These are phyloP conservation scores for Xylariales sp. DNA, from an alignment of 2,329 filamentous ascomycete species.

Conservation along the genomic window DNA sequence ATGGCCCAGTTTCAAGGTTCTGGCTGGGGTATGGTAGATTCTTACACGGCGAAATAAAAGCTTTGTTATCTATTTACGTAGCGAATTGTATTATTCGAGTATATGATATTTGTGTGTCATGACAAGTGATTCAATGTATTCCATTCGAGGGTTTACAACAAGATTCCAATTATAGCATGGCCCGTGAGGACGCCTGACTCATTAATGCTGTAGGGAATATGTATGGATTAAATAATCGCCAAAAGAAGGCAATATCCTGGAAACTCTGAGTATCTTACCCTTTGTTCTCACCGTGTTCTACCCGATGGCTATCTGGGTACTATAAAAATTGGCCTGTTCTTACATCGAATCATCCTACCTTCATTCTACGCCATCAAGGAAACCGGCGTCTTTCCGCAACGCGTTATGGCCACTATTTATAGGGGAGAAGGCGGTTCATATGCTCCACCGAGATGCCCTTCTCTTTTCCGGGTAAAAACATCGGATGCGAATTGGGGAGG, in stretches of 20 bases:
- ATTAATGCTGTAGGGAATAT: background rate
- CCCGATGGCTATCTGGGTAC: too few species aligned
- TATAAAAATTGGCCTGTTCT: too few species aligned
- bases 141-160: background rate
- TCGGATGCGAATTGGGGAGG: too few species aligned
- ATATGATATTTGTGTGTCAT: constrained; percentile 6
- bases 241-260: background rate
- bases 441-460: too few species aligned
- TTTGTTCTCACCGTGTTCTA: background rate
- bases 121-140: background rate
- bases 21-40: constrained; percentile 36
- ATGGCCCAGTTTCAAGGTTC: constrained; percentile 19
- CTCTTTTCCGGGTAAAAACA: too few species aligned
- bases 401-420: too few species aligned
- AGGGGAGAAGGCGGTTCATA: background rate
- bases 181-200: background rate
- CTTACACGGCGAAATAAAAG: constrained; percentile 47
- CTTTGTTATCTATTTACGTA: constrained; percentile 40
- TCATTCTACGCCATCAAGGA: background rate
- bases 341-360: background rate
- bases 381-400: background rate
- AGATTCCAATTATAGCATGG: too few species aligned
- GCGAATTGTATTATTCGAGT: background rate
- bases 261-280: too few species aligned
- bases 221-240: background rate